phyloP scores from a whole-genome alignment of 83 land plant species.

The Picea mariana region DNA sequence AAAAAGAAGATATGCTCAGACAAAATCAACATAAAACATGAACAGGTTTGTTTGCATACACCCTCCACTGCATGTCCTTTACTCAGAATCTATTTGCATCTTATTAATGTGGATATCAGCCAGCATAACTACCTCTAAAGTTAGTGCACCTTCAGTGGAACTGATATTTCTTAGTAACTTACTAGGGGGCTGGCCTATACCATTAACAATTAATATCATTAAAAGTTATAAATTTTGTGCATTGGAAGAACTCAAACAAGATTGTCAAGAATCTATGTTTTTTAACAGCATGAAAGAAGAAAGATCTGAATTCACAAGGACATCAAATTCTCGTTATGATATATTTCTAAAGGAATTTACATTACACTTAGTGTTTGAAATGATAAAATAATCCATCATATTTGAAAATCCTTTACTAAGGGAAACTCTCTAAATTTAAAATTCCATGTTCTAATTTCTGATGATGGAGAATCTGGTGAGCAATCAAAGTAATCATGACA shows the following conservation, averaged over 20 bases:
- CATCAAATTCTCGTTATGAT: not conserved
- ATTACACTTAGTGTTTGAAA: not conserved
- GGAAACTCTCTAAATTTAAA: not conserved
- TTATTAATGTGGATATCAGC: not conserved
- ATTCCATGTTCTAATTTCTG: not conserved
- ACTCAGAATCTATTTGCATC: not conserved
- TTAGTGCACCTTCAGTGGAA: not conserved
- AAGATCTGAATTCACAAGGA: slow-evolving; percentile 8
- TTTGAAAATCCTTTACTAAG: not conserved
- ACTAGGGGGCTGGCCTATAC: not conserved
- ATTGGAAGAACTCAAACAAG: slow-evolving; percentile 5
- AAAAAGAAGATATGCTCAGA: not conserved
- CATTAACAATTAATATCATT: not conserved
- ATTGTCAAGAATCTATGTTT: not conserved
- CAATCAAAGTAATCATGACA: too few species aligned
- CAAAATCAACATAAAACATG: not conserved
- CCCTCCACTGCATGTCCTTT: not conserved
- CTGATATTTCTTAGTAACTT: not conserved
- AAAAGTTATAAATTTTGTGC: not conserved
- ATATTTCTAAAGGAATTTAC: not conserved
- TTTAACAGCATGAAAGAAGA: not conserved
- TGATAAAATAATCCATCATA: not conserved
- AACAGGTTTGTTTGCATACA: not conserved
- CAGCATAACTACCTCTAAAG: not conserved
- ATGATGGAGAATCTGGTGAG: not conserved